A percentile compares a stretch with the other conserved stretches of the same genome.
These are phyloP conservation scores for Xylariaceae sp. DNA, from an alignment of 2,329 filamentous ascomycete species.

Conservation along the genomic window DNA sequence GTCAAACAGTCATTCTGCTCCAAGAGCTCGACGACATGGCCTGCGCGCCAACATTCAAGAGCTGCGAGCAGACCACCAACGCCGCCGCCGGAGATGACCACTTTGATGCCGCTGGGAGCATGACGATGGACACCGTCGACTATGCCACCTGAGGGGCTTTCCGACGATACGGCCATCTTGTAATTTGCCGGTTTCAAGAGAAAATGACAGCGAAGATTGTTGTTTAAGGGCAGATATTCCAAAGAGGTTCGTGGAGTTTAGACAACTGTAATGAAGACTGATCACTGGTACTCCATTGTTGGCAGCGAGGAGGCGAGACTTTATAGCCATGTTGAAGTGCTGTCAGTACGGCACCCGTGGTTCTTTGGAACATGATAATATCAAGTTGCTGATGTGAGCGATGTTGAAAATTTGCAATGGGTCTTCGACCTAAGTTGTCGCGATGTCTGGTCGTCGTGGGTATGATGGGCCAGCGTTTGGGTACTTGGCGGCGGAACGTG, in stretches of 20 bases:
- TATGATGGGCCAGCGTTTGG: no score
- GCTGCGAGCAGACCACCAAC: constrained; percentile 11
- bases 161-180: constrained; percentile 3
- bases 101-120: constrained; percentile 12
- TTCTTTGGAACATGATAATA: background rate
- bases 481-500: constrained; percentile 3
- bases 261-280: no score
- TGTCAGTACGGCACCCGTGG: constrained; percentile 2
- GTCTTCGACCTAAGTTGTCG: no score
- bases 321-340: no score
- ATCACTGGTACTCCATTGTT: no score
- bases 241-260: no score
- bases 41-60: constrained; percentile 14
- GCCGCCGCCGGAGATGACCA: constrained; percentile 11
- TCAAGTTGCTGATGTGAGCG: background rate
- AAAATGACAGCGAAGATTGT: background rate
- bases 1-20: constrained; percentile 8
- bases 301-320: no score
- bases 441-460: background rate
- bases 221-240: no score
- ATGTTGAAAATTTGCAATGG: background rate
- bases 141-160: background rate
- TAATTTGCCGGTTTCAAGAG: background rate
- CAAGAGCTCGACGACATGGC: constrained; percentile 11
- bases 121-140: constrained; percentile 9